Evolutionary conservation across 2,329 filamentous ascomycete genomes (phyloP).

Genomic region (Microdochium nivale): DNA sequence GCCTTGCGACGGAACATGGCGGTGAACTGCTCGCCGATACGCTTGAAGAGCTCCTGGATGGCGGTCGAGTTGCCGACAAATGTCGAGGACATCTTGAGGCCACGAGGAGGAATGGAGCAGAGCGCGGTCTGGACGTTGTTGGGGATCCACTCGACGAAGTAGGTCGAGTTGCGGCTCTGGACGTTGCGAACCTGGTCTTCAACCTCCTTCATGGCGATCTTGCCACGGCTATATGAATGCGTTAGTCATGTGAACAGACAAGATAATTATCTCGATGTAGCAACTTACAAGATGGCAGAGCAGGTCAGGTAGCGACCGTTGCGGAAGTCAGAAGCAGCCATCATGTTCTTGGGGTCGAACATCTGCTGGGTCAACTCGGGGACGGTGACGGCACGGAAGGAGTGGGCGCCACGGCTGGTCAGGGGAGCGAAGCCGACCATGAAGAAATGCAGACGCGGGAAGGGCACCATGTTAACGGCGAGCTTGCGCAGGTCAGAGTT

Average conservation of each 20-base stretch:
- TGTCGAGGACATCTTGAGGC: conserved; percentile 98
- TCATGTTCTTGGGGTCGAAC: conserved; percentile 99
- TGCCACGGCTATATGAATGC: conserved; percentile 63
- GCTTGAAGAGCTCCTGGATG: conserved; percentile 99
- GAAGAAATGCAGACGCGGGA: conserved; percentile 99
- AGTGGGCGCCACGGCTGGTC: conserved; percentile 84
- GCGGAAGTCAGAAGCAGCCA: conserved; percentile 99
- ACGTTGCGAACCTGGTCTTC: conserved; percentile 99
- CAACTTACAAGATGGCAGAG: conserved; percentile 87
- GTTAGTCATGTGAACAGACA: conserved; percentile 12
- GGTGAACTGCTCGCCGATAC: conserved; percentile 98
- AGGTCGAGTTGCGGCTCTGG: conserved; percentile 98
- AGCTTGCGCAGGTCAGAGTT: conserved; percentile 99
- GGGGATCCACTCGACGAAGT: conserved; percentile 99
- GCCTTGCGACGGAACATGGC: conserved; percentile 99
- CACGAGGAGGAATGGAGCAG: conserved; percentile 95
- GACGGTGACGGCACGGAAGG: conserved; percentile 95
- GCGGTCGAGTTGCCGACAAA: conserved; percentile 99
- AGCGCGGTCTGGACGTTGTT: conserved; percentile 99
- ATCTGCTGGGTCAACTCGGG: conserved; percentile 99
- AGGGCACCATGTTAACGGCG: conserved; percentile 99
- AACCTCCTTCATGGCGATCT: conserved; percentile 99
- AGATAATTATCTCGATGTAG: background rate
- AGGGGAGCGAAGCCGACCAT: conserved; percentile 99
- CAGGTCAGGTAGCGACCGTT: conserved; percentile 99